Conservation (phyloP, 1,284 basidiomycete species). For the Cutaneotrichosporon dermatis region DNA sequence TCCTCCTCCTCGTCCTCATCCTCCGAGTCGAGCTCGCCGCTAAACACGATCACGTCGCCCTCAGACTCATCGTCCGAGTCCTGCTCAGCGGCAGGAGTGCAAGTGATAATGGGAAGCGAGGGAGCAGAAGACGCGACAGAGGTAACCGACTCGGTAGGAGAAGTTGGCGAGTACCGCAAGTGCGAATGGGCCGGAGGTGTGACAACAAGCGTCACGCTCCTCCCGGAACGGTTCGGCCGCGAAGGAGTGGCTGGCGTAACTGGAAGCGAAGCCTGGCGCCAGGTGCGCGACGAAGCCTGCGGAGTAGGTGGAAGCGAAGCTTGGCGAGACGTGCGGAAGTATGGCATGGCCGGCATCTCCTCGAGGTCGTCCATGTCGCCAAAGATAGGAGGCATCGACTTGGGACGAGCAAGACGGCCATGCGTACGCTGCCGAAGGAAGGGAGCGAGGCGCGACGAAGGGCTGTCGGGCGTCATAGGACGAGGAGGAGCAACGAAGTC, state of each 20-base stretch:
- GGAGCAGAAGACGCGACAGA: constrained; percentile 27
- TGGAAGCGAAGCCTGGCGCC: constrained; percentile 7
- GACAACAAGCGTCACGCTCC: constrained; percentile 2
- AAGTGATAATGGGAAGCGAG: constrained; percentile 45
- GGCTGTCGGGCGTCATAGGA: constrained; percentile 14
- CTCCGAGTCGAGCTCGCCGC: constrained; percentile 14
- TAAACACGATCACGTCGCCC: constrained; percentile 23
- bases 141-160: constrained; percentile 26
- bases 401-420: constrained; percentile 33
- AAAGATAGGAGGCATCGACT: constrained; percentile 31
- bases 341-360: background rate
- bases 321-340: background rate
- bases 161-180: constrained; percentile 18
- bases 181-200: constrained; percentile 8
- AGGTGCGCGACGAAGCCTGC: constrained; percentile 1
- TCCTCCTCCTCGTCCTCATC: constrained; percentile 30
- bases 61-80: constrained; percentile 41
- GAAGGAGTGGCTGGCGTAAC: background rate
- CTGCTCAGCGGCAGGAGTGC: constrained; percentile 43
- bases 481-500: constrained; percentile 7
- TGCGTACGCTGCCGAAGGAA: constrained; percentile 41
- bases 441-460: constrained; percentile 34
- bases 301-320: constrained; percentile 8
- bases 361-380: constrained; percentile 1
- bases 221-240: background rate